Conservation (phyloP, 768 basidiomycete genomes). For the Amanita subjunquillea region DNA sequence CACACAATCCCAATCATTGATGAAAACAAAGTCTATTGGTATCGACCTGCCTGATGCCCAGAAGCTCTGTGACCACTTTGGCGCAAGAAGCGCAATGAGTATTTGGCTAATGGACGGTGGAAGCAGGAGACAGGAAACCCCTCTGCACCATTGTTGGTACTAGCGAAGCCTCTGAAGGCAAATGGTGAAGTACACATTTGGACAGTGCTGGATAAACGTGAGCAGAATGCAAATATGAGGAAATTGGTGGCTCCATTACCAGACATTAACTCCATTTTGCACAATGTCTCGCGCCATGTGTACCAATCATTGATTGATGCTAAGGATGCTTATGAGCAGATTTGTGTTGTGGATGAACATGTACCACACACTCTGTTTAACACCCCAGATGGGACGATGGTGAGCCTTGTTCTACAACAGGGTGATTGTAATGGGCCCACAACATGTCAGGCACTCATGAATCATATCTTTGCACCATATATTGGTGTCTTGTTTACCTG, state of each 20-base stretch:
- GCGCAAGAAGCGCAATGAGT: no score
- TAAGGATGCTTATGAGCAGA: no score
- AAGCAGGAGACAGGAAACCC: no score
- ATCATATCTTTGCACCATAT: constrained; percentile 17
- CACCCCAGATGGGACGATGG: constrained; percentile 21
- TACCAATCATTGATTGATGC: not conserved
- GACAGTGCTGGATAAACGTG: no score
- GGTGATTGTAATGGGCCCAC: constrained; percentile 15
- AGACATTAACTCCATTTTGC: constrained; percentile 17
- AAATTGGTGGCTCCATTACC: constrained; percentile 20
- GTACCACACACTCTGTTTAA: constrained; percentile 14
- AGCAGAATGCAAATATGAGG: constrained; percentile 22
- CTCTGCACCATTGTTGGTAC: no score
- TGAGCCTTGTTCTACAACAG: constrained; percentile 18
- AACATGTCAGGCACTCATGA: constrained; percentile 29
- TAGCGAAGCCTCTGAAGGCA: no score
- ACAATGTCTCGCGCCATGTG: not conserved
- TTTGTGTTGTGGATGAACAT: constrained; percentile 11
- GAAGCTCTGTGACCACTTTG: no score
- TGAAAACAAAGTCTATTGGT: no score
- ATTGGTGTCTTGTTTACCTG: constrained; percentile 17
- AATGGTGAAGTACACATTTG: no score
- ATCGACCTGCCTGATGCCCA: no score
- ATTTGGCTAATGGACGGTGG: no score
- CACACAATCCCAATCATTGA: no score